Evolutionary conservation across 129 eudicot genomes (phyloP).

Genomic region (Kitagawia praeruptora): DNA sequence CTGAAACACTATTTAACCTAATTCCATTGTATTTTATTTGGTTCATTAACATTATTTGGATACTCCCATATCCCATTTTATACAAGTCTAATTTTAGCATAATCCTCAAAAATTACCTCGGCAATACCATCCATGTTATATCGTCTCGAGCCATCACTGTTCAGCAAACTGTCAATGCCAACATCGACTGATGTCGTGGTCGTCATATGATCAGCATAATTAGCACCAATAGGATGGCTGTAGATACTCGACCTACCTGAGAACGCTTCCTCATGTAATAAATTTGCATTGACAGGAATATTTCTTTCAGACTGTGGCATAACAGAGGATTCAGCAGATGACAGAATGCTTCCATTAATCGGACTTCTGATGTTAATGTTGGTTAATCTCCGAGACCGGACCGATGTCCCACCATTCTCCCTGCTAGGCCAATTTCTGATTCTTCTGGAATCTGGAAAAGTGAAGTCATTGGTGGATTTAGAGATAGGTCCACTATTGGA

Average conservation of each 20-base stretch:
- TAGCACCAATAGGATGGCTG: conserved; percentile 18
- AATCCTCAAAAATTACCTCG: conserved; percentile 38
- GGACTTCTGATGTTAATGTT: conserved; percentile 21
- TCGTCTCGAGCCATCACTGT: conserved; percentile 34
- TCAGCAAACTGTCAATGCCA: conserved; percentile 33
- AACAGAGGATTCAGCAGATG: conserved; percentile 18
- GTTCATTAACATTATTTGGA: neutral
- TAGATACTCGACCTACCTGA: conserved; percentile 30
- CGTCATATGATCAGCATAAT: conserved; percentile 20
- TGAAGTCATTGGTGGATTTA: conserved; percentile 24
- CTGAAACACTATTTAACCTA: neutral
- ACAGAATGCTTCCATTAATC: conserved; percentile 18
- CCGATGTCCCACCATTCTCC: conserved; percentile 28
- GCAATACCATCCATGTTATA: conserved; percentile 61
- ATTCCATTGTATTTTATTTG: too few species aligned
- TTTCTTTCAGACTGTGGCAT: conserved; percentile 24
- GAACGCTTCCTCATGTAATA: conserved; percentile 17
- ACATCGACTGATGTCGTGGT: conserved; percentile 28
- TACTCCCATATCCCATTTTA: neutral
- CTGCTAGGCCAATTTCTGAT: conserved; percentile 29
- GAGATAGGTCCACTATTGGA: conserved; percentile 15
- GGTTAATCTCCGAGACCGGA: conserved; percentile 40
- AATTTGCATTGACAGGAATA: neutral
- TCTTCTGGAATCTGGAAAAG: conserved; percentile 31
- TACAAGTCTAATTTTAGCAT: neutral